A percentile compares a stretch with the other conserved stretches of the same genome.
These are phyloP conservation scores for Alternaria gaisen DNA, from an alignment of 2,329 filamentous ascomycete genomes.

Conservation along the genomic window DNA sequence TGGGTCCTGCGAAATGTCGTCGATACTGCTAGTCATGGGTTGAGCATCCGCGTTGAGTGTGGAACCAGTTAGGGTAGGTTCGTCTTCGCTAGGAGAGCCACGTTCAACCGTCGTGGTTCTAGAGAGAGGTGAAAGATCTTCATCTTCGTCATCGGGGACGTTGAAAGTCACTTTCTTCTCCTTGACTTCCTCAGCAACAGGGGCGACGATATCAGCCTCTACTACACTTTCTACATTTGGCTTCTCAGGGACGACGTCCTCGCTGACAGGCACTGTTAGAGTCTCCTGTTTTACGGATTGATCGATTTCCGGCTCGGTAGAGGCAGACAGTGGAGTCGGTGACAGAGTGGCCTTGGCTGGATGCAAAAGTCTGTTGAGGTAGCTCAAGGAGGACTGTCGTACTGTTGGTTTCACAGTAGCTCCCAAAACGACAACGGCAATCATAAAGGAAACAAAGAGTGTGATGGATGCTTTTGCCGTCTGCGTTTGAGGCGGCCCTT, in stretches of 20 bases:
- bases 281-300: conserved; percentile 10
- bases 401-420: conserved; percentile 24
- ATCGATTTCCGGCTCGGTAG: conserved; percentile 11
- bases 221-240: conserved; percentile 6
- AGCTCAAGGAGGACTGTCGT: conserved; percentile 25
- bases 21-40: conserved; percentile 17
- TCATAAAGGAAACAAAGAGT: conserved; percentile 17
- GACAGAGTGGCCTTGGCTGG: conserved; percentile 18
- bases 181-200: conserved; percentile 30
- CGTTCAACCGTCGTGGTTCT: conserved; percentile 46
- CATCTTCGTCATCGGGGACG: conserved; percentile 44
- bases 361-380: conserved; percentile 24
- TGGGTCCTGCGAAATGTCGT: conserved; percentile 34
- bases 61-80: conserved; percentile 14
- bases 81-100: conserved; percentile 28
- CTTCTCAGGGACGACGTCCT: conserved; percentile 14
- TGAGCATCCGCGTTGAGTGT: conserved; percentile 19
- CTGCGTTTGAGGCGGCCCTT: conserved; percentile 27
- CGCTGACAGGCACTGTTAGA: conserved; percentile 3
- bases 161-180: conserved; percentile 48
- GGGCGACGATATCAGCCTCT: conserved; percentile 14
- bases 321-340: conserved; percentile 16
- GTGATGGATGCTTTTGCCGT: conserved; percentile 22
- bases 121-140: conserved; percentile 44
- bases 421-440: conserved; percentile 18